These are phyloP conservation scores for Coemansia sp. DNA, from an alignment of 192 early-diverging fungal genomes.

Conservation along the genomic window DNA sequence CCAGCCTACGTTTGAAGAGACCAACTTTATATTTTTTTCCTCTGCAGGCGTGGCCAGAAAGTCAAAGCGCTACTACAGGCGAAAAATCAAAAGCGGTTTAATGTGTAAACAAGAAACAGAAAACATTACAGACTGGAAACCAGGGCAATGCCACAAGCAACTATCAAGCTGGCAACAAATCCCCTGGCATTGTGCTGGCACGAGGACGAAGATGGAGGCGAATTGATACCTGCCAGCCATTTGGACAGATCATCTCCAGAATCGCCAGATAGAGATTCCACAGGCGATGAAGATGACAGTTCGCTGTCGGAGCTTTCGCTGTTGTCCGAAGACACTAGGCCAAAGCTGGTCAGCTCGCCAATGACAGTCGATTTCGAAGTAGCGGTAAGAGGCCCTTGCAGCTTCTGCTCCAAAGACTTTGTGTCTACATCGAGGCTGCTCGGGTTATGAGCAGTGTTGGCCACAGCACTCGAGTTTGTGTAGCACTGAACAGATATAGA, in stretches of 20 bases:
- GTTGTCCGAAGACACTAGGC: conserved; percentile 11
- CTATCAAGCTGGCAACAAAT: not conserved
- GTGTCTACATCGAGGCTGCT: not conserved
- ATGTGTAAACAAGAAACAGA: not conserved
- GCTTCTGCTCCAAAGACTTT: not conserved
- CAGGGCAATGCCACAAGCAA: conserved; percentile 11
- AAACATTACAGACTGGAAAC: conserved; percentile 6
- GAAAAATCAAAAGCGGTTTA: not conserved
- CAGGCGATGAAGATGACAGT: not conserved
- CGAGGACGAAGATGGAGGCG: conserved; percentile 12
- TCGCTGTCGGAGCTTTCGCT: conserved; percentile 4
- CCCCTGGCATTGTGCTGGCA: not conserved
- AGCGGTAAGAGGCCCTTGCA: not conserved
- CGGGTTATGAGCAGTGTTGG: conserved; percentile 4
- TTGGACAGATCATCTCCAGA: conserved; percentile 27
- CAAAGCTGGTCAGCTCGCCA: conserved; percentile 43
- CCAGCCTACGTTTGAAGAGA: not conserved
- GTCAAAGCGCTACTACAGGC: no score
- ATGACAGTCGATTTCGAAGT: conserved; percentile 10
- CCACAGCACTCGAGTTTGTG: conserved; percentile 27
- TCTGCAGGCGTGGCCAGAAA: no score
- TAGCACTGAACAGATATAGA: conserved; percentile 57
- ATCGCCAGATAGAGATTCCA: not conserved
- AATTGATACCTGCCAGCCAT: conserved; percentile 36
- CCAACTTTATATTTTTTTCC: no score